Base-by-base conservation (phyloP, 495 filamentous ascomycete genomes). In the Trichoderma asperelloides region DNA sequence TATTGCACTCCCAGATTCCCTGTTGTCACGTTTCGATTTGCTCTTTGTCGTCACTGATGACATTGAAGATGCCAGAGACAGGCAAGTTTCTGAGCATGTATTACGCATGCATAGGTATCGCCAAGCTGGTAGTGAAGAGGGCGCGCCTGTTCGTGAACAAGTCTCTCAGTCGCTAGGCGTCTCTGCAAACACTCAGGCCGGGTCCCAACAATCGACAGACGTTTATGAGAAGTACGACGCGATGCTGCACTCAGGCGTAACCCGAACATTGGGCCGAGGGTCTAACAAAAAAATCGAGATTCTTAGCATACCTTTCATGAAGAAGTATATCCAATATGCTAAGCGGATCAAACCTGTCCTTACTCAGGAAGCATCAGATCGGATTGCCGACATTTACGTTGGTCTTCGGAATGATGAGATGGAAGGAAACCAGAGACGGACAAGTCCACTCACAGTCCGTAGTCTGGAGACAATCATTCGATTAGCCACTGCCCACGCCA, bases 271-370 rank as follows among this genome's bases (percentile, higher is more conserved):
- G 33, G 88, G 88, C 25, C 88, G 92, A 30, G 89, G 89, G 23
- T 73, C 85, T 11, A 85, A 84, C 72, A 90, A 91, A 77, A 88
- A 89, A 68, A 84, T 88, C 43, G 93, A 97, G 75, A 91, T 99
- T n/a, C 82, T 98, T 66, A 95, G 91, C 78, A 97, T 99, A 67
- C 93, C 94, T 0, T 99, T 99, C 80, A 93, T 99, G 78, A 98
- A 98, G 82, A 99, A 99, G 78, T 99, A 97, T 76, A 93, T 99
- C 68, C 95, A 99, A 75, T 99, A 99, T 76, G 93, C 96, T 70
- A 98, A 98, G 78, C 81, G 95, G 74, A 85, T 97, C 71, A 94
- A 93, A 86, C 95, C 95, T 5, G 81, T 96, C 28, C 79, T 99
- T 66, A 97, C 96, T 18, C 93, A 94, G 74, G 93, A 92, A 33